These are phyloP conservation scores for Syzygium grande DNA, from an alignment of 345 rosid genomes.

Conservation along the genomic window DNA sequence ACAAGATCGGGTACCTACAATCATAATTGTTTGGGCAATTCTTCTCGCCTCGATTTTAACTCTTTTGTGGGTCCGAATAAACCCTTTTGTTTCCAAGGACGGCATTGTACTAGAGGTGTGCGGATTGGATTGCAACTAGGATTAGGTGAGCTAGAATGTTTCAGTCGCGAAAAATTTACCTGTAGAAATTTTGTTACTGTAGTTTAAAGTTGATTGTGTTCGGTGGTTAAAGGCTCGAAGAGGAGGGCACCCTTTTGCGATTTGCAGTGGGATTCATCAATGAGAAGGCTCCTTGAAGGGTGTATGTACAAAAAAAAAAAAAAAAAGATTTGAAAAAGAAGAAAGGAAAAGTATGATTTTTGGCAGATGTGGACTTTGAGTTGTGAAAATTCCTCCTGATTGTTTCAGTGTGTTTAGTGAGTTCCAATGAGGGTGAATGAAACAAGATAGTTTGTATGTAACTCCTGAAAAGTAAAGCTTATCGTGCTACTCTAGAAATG, in stretches of 20 bases:
- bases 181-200: not conserved
- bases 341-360: not conserved
- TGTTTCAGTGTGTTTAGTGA: not conserved
- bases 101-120: slow-evolving; percentile 45
- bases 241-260: not conserved
- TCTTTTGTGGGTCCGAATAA: slow-evolving; percentile 57
- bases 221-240: not conserved
- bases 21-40: slow-evolving; percentile 55
- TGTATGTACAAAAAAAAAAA: not conserved
- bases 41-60: slow-evolving; percentile 53
- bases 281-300: not conserved
- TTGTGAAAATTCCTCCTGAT: not conserved
- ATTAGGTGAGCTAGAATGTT: not conserved
- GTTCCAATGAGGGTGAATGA: not conserved
- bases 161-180: not conserved
- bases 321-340: not conserved
- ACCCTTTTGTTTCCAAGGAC: slow-evolving; percentile 38
- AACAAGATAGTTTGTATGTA: not conserved
- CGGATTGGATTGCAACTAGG: slow-evolving; percentile 38
- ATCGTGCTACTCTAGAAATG: not conserved
- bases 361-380: not conserved
- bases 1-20: slow-evolving; percentile 54
- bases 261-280: not conserved
- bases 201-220: not conserved
- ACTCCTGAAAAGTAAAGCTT: not conserved